These are phyloP conservation scores for Pezicula rhizophila DNA, from an alignment of 2,329 filamentous ascomycete genomes.

Conservation along the genomic window DNA sequence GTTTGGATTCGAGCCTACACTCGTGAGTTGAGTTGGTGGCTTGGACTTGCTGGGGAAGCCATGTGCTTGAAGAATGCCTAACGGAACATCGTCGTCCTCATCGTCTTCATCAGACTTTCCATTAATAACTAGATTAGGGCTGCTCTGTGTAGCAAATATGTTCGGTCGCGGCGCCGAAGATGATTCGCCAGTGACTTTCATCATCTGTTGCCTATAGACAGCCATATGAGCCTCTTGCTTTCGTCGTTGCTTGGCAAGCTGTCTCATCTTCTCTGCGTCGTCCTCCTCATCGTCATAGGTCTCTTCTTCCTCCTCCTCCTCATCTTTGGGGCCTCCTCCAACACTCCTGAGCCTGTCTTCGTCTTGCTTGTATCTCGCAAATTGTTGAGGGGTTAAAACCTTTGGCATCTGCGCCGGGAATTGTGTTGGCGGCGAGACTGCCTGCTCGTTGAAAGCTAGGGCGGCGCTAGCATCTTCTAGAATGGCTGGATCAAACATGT, in stretches of 20 bases:
- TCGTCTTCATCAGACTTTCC: slow-evolving; percentile 50
- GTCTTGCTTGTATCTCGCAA: slow-evolving; percentile 73
- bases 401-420: slow-evolving; percentile 52
- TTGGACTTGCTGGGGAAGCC: slow-evolving; percentile 77
- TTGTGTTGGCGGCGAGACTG: slow-evolving; percentile 8
- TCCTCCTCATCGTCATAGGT: slow-evolving; percentile 72
- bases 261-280: slow-evolving; percentile 67
- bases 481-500: slow-evolving; percentile 24
- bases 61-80: slow-evolving; percentile 82
- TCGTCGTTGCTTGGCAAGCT: slow-evolving; percentile 68
- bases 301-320: slow-evolving; percentile 57
- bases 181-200: slow-evolving; percentile 82
- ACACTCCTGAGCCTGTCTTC: slow-evolving; percentile 54
- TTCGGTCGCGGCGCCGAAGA: slow-evolving; percentile 43
- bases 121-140: slow-evolving; percentile 45
- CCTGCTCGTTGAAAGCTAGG: slow-evolving; percentile 20
- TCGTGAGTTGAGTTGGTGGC: slow-evolving; percentile 56
- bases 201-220: slow-evolving; percentile 91
- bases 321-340: slow-evolving; percentile 39
- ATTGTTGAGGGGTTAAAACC: slow-evolving; percentile 86
- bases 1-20: slow-evolving; percentile 65
- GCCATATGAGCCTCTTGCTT: slow-evolving; percentile 89
- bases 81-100: slow-evolving; percentile 81
- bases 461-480: slow-evolving; percentile 21
- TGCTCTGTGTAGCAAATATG: slow-evolving; percentile 52